Conservation (phyloP, 805 yeast species). For the Pichia occidentalis region DNA sequence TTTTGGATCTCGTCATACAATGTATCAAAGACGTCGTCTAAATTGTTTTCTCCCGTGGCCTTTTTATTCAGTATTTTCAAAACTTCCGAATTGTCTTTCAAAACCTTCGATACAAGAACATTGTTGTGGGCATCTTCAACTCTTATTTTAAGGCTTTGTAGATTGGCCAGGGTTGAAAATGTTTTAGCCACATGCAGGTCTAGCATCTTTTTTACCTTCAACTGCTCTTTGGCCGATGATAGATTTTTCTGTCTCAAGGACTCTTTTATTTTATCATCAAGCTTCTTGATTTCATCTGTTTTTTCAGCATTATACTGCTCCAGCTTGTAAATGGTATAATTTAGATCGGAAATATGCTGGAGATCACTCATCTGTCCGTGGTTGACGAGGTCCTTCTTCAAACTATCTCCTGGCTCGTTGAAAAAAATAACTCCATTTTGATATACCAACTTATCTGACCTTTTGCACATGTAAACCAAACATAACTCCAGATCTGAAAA, state of each 20-base stretch:
- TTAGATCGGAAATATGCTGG: conserved; percentile 24
- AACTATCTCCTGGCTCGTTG: background rate
- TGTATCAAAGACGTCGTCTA: conserved; percentile 20
- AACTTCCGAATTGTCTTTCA: conserved; percentile 22
- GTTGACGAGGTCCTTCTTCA: conserved; percentile 13
- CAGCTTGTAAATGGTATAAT: conserved; percentile 22
- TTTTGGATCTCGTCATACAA: conserved; percentile 17
- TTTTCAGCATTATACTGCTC: conserved; percentile 16
- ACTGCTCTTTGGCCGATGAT: conserved; percentile 20
- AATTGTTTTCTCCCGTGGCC: conserved; percentile 13
- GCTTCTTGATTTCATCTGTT: conserved; percentile 10
- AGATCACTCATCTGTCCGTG: too few relatives aligned
- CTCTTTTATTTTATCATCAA: conserved; percentile 12
- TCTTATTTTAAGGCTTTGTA: conserved; percentile 19
- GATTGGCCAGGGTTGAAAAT: conserved; percentile 19
- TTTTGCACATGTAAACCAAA: background rate
- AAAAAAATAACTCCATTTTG: background rate
- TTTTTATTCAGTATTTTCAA: conserved; percentile 23
- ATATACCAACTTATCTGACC: background rate
- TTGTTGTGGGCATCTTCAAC: conserved; percentile 27
- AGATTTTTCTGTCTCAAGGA: conserved; percentile 17
- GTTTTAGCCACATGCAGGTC: conserved; percentile 20
- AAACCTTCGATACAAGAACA: conserved; percentile 17
- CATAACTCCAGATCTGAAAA: background rate
- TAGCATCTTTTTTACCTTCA: conserved; percentile 20